phyloP scores from a whole-genome alignment of 2,329 filamentous ascomycete genomes.

The Fusarium lateritium region DNA sequence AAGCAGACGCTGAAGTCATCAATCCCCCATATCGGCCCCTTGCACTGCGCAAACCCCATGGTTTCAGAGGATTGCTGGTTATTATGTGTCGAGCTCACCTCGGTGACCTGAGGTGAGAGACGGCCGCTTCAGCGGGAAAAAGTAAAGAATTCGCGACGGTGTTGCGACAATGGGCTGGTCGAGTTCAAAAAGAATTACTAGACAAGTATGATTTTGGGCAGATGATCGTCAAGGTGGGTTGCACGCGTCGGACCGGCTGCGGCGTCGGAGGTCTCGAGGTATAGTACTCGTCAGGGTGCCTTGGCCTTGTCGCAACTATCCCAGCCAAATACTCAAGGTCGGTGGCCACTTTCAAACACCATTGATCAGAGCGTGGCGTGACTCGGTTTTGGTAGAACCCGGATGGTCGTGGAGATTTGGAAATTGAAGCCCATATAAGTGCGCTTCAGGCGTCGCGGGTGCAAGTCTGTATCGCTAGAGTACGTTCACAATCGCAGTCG shows the following conservation, averaged over 20 bases:
- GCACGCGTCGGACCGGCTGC: constrained; percentile 38
- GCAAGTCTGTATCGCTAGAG: background rate
- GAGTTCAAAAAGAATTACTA: constrained; percentile 15
- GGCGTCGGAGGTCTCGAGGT: constrained; percentile 29
- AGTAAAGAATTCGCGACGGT: constrained; percentile 15
- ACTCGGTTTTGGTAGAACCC: constrained; percentile 18
- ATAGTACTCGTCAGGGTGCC: constrained; percentile 18
- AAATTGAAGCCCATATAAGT: background rate
- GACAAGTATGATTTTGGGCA: constrained; percentile 11
- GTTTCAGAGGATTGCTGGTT: constrained; percentile 40
- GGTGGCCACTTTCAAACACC: constrained; percentile 28
- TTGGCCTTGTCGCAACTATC: constrained; percentile 33
- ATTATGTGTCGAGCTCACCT: constrained; percentile 37
- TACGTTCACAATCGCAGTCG: background rate
- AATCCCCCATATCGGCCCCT: constrained; percentile 72
- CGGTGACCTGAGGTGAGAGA: constrained; percentile 24
- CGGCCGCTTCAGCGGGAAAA: constrained; percentile 25
- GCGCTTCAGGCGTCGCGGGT: constrained; percentile 11
- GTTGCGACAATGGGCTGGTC: constrained; percentile 20
- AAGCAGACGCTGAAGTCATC: constrained; percentile 77
- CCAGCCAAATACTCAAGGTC: constrained; percentile 25
- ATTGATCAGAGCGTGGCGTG: constrained; percentile 29
- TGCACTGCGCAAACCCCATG: constrained; percentile 68
- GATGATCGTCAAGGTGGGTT: constrained; percentile 34
- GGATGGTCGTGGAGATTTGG: constrained; percentile 22